Evolutionary conservation across 345 rosid genomes (phyloP), one percentile per base, ranked within the genome.

Genomic region (Gossypium ekmanianum): DNA sequence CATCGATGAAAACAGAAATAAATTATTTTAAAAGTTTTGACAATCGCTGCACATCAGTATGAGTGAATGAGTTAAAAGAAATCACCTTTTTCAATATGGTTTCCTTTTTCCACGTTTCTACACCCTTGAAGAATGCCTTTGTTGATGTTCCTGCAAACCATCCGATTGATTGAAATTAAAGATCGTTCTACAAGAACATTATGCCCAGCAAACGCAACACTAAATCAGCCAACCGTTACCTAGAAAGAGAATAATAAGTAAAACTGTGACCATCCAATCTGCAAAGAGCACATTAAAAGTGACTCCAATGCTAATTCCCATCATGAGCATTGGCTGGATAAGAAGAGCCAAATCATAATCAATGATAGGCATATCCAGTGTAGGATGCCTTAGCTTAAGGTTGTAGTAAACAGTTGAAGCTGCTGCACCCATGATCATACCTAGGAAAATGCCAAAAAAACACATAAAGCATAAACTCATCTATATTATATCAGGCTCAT

Each of bases 401-500:
- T 93, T 91, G 80, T 87, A 93, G 89, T 93, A 91, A 63, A 91
- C 91, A 2, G 94, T 87, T 52, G 98, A 90, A 18, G 73, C 88
- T 12, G 95, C 85, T 52, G 88, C 97, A 57, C 98, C 98, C 91
- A 91, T 88, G 65, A 93, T 93, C 94, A 91, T 91, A 76, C 98
- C 97, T 93, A 79, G 74, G 9, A 68, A 52, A 55, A n/a, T n/a
- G 55, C 52, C 68, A 54, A 67, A 62, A 27, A 29, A 61, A 63
- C 61, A 67, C 41, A 62, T 18, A 47, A 47, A 26, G 47, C 9
- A 73, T 27, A 8, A 43, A 50, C 24, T 11, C 52, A n/a, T 29
- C 7, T 34, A 17, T 68, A 22, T 20, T 54, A 10, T 6, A 29
- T 43, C 9, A n/a, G 27, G 14, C 9, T 57, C 22, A 5, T 27